Conservation (phyloP, 2,329 filamentous ascomycete species). For the Talaromyces sp. region DNA sequence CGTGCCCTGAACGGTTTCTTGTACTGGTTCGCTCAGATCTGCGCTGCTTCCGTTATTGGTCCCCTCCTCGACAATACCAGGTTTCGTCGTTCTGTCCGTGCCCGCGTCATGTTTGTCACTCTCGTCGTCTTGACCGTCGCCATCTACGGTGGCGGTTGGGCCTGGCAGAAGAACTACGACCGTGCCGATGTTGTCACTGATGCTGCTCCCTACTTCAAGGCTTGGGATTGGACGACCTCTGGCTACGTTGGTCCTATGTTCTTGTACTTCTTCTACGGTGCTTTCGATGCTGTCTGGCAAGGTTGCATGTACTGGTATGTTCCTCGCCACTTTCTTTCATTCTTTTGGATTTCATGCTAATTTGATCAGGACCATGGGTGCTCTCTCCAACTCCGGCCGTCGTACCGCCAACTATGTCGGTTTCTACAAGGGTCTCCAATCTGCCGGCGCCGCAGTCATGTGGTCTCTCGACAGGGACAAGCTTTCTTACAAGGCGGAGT, state of each 20-base stretch:
- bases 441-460: constrained; percentile 70
- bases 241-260: constrained; percentile 23
- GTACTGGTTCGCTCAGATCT: constrained; percentile 66
- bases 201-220: background rate
- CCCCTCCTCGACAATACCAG: constrained; percentile 57
- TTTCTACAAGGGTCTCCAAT: constrained; percentile 80
- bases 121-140: constrained; percentile 61
- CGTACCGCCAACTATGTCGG: constrained; percentile 81
- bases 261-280: constrained; percentile 58
- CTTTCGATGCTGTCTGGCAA: constrained; percentile 69
- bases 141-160: constrained; percentile 70
- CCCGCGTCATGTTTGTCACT: constrained; percentile 54
- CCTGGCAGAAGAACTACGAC: constrained; percentile 16
- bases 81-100: constrained; percentile 58
- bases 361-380: constrained; percentile 67
- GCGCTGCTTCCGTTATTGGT: constrained; percentile 64
- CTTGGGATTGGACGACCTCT: constrained; percentile 20
- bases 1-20: constrained; percentile 63
- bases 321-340: background rate
- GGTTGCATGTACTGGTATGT: constrained; percentile 70
- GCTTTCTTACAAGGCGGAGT: constrained; percentile 63
- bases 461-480: constrained; percentile 26
- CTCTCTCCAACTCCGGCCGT: constrained; percentile 80
- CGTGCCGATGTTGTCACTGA: constrained; percentile 5
- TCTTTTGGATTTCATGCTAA: background rate